Base-by-base conservation (phyloP, 305 asterid species). In the Fraxinus floribunda region DNA sequence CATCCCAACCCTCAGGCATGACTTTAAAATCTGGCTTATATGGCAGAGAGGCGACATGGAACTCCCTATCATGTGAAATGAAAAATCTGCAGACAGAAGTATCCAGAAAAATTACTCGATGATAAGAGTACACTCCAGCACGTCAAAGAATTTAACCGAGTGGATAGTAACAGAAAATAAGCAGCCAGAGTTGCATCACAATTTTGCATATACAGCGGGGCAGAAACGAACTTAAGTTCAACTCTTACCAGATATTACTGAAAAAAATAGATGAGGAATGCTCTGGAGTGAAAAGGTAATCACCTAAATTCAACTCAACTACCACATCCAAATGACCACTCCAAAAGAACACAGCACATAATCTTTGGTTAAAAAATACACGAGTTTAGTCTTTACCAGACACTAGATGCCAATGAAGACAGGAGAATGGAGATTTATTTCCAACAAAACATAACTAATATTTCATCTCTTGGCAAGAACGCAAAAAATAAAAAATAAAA, bases 1-100 rank as follows among this genome's bases (percentile, higher is more conserved):
- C 99, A 86, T 94, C 98, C 99, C 99, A 95, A 74, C 97, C 98
- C 90, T 95, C 98, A 1, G 98, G 99, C 99, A 95, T 94, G 84
- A 94, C 99, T 87, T 89, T 94, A 90, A 93, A 95, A 86, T 94
- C 97, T 3, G 99, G 99, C 87, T 93, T 94, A 83, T 94, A 91
- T 7, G 97, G 98, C 82, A 95, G 95, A 79, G 98, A 83, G 18
- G 99, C 99, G 66, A 95, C 95, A 75, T 95, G 98, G 85, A 95
- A 94, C 86, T 93, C 98, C 89, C 98, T 87, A 81, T 94, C 98
- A 64, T 92, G 97, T 78, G 91, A 88, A 39, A 70, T 81, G 75
- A 93, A 93, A 80, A 91, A 91, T 87, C 99, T 95, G 97, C 93
- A 88, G 60, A 30, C 32, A 20, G 29, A 86, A 76, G 18, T 70